Evolutionary conservation across 2,329 filamentous ascomycete species (phyloP).

Genomic region (Botrytis hyacinthi): DNA sequence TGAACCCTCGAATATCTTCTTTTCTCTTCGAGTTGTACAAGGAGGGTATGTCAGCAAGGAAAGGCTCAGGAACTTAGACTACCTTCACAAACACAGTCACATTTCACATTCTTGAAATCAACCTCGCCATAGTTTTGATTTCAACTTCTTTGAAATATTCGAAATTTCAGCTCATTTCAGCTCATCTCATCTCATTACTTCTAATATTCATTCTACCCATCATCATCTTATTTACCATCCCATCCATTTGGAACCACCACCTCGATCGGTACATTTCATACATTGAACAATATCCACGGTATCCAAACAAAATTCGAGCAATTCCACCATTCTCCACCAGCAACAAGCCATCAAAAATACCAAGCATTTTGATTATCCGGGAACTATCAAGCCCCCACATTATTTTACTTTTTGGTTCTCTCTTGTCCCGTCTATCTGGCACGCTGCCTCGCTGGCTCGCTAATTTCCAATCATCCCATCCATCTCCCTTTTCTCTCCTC

Average conservation of each 20-base stretch:
- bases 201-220: not conserved
- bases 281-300: not conserved
- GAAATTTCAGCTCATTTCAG: not conserved
- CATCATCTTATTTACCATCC: not conserved
- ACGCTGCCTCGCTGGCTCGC: constrained; percentile 19
- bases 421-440: constrained; percentile 17
- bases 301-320: constrained; percentile 4
- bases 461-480: constrained; percentile 16
- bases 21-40: not conserved
- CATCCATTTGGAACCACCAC: not conserved
- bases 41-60: not conserved
- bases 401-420: not conserved
- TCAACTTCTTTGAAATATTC: not conserved
- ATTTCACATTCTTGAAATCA: not conserved
- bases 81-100: not conserved
- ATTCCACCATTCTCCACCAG: not conserved
- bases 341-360: not conserved
- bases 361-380: not conserved
- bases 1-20: not conserved
- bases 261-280: not conserved
- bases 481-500: not conserved
- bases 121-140: not conserved
- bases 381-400: constrained; percentile 12
- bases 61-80: not conserved
- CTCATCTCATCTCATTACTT: not conserved